Evolutionary conservation across 768 basidiomycete species (phyloP).

Genomic region (Saitozyma podzolica): DNA sequence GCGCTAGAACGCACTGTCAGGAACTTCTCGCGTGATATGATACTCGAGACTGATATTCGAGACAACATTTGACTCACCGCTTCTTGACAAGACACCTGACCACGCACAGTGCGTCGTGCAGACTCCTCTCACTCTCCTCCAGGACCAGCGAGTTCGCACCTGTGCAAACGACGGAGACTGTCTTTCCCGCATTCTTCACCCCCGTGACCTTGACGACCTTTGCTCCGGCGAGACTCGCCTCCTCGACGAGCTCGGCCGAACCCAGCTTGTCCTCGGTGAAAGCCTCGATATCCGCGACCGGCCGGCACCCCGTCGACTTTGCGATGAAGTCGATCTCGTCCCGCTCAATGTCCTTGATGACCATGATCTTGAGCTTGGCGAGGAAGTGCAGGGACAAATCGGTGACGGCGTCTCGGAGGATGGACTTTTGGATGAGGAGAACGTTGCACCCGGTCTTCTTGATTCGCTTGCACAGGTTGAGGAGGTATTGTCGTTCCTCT

Average conservation of each 20-base stretch:
- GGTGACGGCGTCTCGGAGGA: slow-evolving; percentile 97
- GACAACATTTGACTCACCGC: slow-evolving; percentile 60
- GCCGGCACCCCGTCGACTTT: slow-evolving; percentile 91
- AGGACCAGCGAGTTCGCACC: slow-evolving; percentile 89
- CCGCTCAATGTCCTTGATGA: slow-evolving; percentile 94
- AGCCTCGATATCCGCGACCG: slow-evolving; percentile 93
- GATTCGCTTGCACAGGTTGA: slow-evolving; percentile 98
- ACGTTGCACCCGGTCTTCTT: slow-evolving; percentile 99
- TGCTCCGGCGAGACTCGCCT: slow-evolving; percentile 70
- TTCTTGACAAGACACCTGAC: slow-evolving; percentile 98
- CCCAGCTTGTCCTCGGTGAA: slow-evolving; percentile 98
- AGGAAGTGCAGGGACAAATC: slow-evolving; percentile 96
- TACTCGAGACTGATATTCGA: too few species aligned
- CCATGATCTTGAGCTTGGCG: slow-evolving; percentile 92
- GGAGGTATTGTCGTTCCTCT: slow-evolving; percentile 94
- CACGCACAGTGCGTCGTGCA: slow-evolving; percentile 98
- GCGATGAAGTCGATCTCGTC: slow-evolving; percentile 98
- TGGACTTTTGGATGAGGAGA: slow-evolving; percentile 97
- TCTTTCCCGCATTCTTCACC: slow-evolving; percentile 89
- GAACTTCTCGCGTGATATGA: too few species aligned
- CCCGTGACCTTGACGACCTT: slow-evolving; percentile 95
- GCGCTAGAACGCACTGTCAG: slow-evolving; percentile 58
- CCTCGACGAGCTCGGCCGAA: slow-evolving; percentile 92
- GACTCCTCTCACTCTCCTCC: slow-evolving; percentile 93
- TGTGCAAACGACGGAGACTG: slow-evolving; percentile 92